Percentiles rank a stretch among this genome's conserved stretches.
phyloP scores from a whole-genome alignment of 2,329 filamentous ascomycete genomes.

The Basipetospora chlamydospora region DNA sequence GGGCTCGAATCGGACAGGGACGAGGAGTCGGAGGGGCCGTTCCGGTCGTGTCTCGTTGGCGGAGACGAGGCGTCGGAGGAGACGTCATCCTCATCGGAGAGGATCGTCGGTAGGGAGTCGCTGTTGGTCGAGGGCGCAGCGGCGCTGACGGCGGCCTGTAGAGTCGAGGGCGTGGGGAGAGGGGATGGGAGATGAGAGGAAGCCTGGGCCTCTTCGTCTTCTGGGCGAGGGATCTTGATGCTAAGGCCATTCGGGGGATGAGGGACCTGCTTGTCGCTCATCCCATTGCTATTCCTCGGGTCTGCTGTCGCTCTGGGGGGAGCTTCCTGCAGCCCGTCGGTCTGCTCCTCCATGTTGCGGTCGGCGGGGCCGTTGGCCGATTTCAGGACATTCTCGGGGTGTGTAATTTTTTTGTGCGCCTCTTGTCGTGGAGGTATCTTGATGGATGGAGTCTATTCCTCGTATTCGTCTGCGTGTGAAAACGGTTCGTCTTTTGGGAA shows the following conservation, averaged over 20 bases:
- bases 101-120: conserved; percentile 11
- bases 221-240: background rate
- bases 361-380: conserved; percentile 1
- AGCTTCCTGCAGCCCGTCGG: background rate
- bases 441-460: too few species aligned
- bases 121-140: conserved; percentile 3
- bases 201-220: background rate
- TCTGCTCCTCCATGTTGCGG: conserved; percentile 1
- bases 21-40: conserved; percentile 13
- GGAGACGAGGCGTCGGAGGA: conserved; percentile 15
- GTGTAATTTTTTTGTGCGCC: too few species aligned
- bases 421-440: too few species aligned
- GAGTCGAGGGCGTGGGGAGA: background rate
- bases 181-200: background rate
- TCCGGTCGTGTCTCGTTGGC: conserved; percentile 10
- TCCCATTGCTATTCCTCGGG: too few species aligned
- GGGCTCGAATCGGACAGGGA: conserved; percentile 14
- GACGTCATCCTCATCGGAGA: conserved; percentile 17
- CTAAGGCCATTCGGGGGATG: background rate
- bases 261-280: background rate
- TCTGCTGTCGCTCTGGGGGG: background rate
- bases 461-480: too few species aligned
- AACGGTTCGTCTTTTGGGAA: too few species aligned
- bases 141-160: background rate
- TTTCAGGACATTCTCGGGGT: too few species aligned